Percentiles rank a stretch among this genome's conserved stretches.
Evolutionary conservation across 768 basidiomycete genomes (phyloP).

Genomic region (Suillus decipiens): DNA sequence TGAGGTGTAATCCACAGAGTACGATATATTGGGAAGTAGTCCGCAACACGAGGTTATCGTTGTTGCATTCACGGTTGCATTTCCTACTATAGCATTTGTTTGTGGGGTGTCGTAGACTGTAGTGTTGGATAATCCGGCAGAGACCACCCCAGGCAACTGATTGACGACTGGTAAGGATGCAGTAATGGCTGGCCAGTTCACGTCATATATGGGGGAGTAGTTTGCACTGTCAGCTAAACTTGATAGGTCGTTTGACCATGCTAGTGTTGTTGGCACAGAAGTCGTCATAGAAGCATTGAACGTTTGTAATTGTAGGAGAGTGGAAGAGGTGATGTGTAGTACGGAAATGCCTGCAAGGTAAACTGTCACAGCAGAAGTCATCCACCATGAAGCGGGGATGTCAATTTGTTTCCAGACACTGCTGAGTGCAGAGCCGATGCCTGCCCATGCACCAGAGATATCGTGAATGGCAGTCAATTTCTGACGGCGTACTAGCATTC

Average conservation of each 20-base stretch:
- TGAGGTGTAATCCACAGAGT: not conserved
- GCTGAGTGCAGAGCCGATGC: conserved; percentile 8
- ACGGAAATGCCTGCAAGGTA: conserved; percentile 12
- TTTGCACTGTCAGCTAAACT: no score
- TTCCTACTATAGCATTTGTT: not conserved
- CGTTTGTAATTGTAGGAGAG: conserved; percentile 7
- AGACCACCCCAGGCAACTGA: not conserved
- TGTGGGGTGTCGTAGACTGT: conserved; percentile 12
- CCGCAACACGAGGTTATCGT: not conserved
- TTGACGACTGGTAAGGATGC: not conserved
- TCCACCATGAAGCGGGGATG: conserved; percentile 4
- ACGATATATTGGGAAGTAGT: conserved; percentile 5
- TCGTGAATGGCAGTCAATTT: conserved; percentile 11
- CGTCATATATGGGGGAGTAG: no score
- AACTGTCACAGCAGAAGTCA: conserved; percentile 1
- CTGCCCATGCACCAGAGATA: conserved; percentile 11
- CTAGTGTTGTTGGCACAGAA: not conserved
- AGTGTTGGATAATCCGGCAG: not conserved
- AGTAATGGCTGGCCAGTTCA: not conserved
- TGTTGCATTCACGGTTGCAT: conserved; percentile 9
- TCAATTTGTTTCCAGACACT: conserved; percentile 6
- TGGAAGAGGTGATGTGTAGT: conserved; percentile 14
- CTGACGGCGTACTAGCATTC: not conserved
- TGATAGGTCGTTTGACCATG: not conserved
- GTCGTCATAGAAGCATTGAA: not conserved